phyloP scores from a whole-genome alignment of 2,329 filamentous ascomycete genomes.

The Knufia fluminis region DNA sequence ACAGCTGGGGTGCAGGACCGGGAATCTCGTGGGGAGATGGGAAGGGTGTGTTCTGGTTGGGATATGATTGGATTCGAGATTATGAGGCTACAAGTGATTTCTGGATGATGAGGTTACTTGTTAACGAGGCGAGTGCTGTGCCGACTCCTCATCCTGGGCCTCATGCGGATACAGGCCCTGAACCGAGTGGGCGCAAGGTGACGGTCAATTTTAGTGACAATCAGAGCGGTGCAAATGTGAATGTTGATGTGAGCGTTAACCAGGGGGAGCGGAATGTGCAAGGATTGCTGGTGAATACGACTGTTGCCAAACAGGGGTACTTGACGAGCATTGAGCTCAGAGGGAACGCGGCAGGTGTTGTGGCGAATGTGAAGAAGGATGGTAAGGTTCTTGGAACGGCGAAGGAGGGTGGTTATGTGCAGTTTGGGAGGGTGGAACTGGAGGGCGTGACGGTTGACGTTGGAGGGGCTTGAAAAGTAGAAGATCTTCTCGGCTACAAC shows the following conservation, averaged over 20 bases:
- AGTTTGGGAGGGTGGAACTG: not conserved
- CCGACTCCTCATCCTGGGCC: slow-evolving; percentile 8
- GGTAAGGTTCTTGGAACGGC: not conserved
- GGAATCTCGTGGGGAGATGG: not conserved
- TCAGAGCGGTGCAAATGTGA: slow-evolving; percentile 24
- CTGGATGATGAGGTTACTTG: slow-evolving; percentile 22
- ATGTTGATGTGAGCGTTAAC: slow-evolving; percentile 23
- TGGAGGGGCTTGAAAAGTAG: not conserved
- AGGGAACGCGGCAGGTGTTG: no score
- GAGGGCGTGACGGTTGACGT: not conserved
- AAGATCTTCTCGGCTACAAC: no score
- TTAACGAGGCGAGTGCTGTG: slow-evolving; percentile 24
- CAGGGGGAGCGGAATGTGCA: not conserved
- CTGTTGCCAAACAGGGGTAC: not conserved
- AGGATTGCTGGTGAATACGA: not conserved
- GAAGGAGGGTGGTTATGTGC: not conserved
- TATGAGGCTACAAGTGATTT: not conserved
- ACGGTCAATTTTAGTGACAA: slow-evolving; percentile 27
- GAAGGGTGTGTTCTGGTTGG: not conserved
- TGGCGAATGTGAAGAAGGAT: not conserved
- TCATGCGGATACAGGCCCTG: slow-evolving; percentile 25
- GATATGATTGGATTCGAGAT: not conserved
- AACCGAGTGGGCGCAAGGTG: slow-evolving; percentile 21
- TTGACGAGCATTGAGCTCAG: not conserved
- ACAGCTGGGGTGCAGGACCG: not conserved